Evolutionary conservation across 140 eudicot species (phyloP), one percentile per base, ranked within the genome.

Genomic region (Anethum foeniculum): DNA sequence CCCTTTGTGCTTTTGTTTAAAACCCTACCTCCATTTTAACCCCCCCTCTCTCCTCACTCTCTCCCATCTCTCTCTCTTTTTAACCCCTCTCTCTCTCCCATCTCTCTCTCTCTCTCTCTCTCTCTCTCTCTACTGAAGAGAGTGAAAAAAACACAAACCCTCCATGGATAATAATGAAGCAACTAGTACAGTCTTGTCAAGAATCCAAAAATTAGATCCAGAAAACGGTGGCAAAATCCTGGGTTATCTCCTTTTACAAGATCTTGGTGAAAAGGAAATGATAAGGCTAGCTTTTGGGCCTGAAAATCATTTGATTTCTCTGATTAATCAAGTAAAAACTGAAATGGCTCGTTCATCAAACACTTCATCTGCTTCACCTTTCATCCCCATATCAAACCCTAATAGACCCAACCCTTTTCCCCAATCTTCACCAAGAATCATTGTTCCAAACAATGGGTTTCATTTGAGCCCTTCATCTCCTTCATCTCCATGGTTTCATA

Each of bases 121-220:
- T 32, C 74, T 68, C 74, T 68, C 74, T 68, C 23, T 68, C 74
- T 68, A 15, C 8, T 14, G 14, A 34, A 32, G 43, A 68, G 36
- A 32, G 68, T 56, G 18, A 58, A 58, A 58, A 58, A n/a, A 21
- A 56, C 65, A 21, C 27, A n/a, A 10, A 60, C n/a, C 2, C 81
- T 27, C 90, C 86, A 93, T 94, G 98, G 98, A 94, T 79, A 85
- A 88, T 46, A 84, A 84, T 72, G 96, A 94, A 64, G 93, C 96
- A 41, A 90, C 97, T 12, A 90, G 89, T 84, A 85, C 85, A 75
- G 96, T 94, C 51, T 82, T 90, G 77, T 82, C 92, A 32, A 92
- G 94, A 71, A 88, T 94, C 80, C 89, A 92, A 27, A 81, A 77
- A 56, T 47, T 89, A 68, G 98, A 94, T 86, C 98, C 97, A 11